These are phyloP conservation scores for Diddensiella transvaalensis DNA, from an alignment of 805 yeast species.

Conservation along the genomic window DNA sequence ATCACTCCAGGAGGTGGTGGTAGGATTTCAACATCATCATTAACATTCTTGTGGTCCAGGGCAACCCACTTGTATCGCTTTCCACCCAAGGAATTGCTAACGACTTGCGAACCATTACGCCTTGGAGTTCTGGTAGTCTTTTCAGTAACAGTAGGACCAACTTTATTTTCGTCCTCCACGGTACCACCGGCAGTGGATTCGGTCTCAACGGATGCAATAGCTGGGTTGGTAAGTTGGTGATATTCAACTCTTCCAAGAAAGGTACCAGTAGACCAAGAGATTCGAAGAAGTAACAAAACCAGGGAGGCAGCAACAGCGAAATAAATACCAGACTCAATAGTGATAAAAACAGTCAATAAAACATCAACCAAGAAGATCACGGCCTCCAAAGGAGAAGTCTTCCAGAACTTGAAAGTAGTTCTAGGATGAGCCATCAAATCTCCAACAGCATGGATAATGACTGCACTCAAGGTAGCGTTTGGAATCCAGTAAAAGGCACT, in stretches of 20 bases:
- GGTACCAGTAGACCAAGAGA: slow-evolving; percentile 76
- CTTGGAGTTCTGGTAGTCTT: slow-evolving; percentile 1
- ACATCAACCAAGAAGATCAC: slow-evolving; percentile 71
- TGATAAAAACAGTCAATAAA: slow-evolving; percentile 67
- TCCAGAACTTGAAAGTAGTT: slow-evolving; percentile 57
- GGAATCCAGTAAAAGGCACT: slow-evolving; percentile 85
- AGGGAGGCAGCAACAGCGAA: slow-evolving; percentile 83
- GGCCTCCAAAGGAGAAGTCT: slow-evolving; percentile 68
- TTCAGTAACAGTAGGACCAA: not conserved
- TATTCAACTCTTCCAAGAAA: slow-evolving; percentile 77
- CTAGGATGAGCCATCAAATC: slow-evolving; percentile 65
- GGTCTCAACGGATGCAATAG: slow-evolving; percentile 27
- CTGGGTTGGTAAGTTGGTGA: slow-evolving; percentile 67
- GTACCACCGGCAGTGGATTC: not conserved
- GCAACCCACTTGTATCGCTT: slow-evolving; percentile 35
- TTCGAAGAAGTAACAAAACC: slow-evolving; percentile 66
- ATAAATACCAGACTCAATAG: slow-evolving; percentile 86
- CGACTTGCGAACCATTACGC: not conserved
- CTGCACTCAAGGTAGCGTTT: slow-evolving; percentile 79
- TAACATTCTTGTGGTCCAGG: slow-evolving; percentile 42
- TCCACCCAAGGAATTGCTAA: not conserved
- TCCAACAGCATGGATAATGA: slow-evolving; percentile 89
- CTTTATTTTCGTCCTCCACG: slow-evolving; percentile 3
- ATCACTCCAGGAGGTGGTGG: slow-evolving; percentile 91
- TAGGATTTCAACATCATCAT: slow-evolving; percentile 52